A percentile compares a stretch with the other conserved stretches of the same genome.
phyloP scores from a whole-genome alignment of 2,329 filamentous ascomycete genomes.

The Verticillium tricorpus region DNA sequence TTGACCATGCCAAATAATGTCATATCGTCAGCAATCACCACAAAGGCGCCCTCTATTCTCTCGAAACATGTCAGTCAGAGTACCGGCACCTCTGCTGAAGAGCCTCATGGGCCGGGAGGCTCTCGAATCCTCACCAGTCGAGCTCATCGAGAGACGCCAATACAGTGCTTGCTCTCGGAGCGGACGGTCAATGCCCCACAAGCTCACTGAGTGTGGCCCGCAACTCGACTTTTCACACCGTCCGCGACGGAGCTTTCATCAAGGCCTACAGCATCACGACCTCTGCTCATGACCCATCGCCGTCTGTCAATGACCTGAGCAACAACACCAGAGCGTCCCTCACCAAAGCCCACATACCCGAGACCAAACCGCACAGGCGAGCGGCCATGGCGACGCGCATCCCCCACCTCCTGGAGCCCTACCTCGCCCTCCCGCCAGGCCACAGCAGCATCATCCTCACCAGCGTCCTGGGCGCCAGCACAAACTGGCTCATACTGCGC shows the following conservation, averaged over 20 bases:
- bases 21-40: too few relatives aligned
- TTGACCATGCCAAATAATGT: too few relatives aligned
- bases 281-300: too few relatives aligned
- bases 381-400: slow-evolving; percentile 43
- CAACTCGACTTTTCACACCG: not conserved
- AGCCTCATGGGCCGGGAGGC: not conserved
- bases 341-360: not conserved
- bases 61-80: not conserved
- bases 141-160: too few relatives aligned
- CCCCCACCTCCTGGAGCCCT: slow-evolving; percentile 61
- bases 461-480: slow-evolving; percentile 58
- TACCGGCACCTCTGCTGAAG: too few relatives aligned
- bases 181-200: not conserved
- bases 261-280: too few relatives aligned
- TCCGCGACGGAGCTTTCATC: too few relatives aligned
- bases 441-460: slow-evolving; percentile 63
- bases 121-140: too few relatives aligned
- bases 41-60: too few relatives aligned
- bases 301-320: too few relatives aligned
- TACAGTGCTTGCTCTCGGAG: not conserved
- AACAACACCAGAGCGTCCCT: too few relatives aligned
- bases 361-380: not conserved
- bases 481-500: slow-evolving; percentile 62
- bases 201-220: not conserved
- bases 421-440: slow-evolving; percentile 53